Conservation (phyloP, 2,329 filamentous ascomycete species). For the Xylariaceae sp. region DNA sequence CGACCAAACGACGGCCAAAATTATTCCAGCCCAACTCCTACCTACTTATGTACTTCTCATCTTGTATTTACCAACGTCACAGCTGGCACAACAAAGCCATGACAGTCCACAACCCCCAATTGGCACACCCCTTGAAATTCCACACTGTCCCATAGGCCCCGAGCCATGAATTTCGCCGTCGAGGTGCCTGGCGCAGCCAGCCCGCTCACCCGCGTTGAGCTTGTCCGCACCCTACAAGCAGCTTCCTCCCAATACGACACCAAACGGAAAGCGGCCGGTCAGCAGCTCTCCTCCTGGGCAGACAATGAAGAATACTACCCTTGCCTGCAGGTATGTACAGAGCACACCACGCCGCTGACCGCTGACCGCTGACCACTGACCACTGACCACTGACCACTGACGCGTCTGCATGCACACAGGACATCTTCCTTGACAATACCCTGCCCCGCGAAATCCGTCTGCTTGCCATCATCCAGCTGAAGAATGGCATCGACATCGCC, state of each 20-base stretch:
- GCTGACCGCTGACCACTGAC: too few species aligned
- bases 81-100: background rate
- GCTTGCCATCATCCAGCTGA: conserved; percentile 87
- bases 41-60: too few species aligned
- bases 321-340: conserved; percentile 56
- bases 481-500: conserved; percentile 92
- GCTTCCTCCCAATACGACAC: conserved; percentile 58
- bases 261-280: conserved; percentile 60
- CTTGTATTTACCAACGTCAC: background rate
- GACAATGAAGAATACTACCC: conserved; percentile 60
- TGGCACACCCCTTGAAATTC: conserved; percentile 1
- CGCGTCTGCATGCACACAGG: conserved; percentile 45
- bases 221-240: conserved; percentile 58
- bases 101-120: conserved; percentile 1
- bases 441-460: conserved; percentile 76
- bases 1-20: background rate
- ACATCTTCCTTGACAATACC: conserved; percentile 69
- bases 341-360: too few species aligned
- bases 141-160: background rate
- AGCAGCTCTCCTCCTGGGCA: conserved; percentile 71
- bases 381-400: conserved; percentile 10
- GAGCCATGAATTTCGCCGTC: conserved; percentile 61
- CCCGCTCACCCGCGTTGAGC: conserved; percentile 57
- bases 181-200: conserved; percentile 79
- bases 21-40: background rate